Percentiles rank a stretch among this genome's conserved stretches.
Conservation (phyloP, 192 early-diverging fungal genomes). For the Lobosporangium transversale region DNA sequence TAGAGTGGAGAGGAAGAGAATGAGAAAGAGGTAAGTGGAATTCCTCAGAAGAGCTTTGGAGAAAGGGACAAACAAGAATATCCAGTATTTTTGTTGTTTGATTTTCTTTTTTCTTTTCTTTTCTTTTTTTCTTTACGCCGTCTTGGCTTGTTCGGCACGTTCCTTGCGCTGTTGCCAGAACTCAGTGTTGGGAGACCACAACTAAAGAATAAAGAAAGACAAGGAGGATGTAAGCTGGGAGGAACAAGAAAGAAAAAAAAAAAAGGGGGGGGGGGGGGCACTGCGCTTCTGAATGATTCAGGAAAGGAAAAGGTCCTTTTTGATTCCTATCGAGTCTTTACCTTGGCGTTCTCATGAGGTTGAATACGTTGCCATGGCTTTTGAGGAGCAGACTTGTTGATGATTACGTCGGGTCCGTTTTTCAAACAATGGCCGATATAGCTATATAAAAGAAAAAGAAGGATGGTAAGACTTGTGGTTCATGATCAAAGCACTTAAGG, state of each 20-base stretch:
- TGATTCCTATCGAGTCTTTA: too few relatives aligned
- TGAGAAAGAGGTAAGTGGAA: too few relatives aligned
- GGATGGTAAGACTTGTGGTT: too few relatives aligned
- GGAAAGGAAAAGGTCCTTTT: too few relatives aligned
- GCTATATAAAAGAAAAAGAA: too few relatives aligned
- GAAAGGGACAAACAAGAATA: too few relatives aligned
- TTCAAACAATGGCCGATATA: constrained; percentile 50
- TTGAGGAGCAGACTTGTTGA: constrained; percentile 48
- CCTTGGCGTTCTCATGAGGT: constrained; percentile 55
- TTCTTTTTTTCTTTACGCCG: constrained; percentile 13
- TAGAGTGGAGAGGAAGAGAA: too few relatives aligned
- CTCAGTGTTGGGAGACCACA: constrained; percentile 52
- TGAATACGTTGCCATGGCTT: constrained; percentile 56
- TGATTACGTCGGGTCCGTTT: constrained; percentile 50
- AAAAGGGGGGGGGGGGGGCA: not conserved
- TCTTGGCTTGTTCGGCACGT: constrained; percentile 24
- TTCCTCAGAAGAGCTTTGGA: too few relatives aligned
- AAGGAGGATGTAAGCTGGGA: too few relatives aligned
- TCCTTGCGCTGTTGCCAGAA: constrained; percentile 48
- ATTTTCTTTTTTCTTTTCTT: not conserved
- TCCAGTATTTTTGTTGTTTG: too few relatives aligned
- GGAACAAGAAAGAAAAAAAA: constrained; percentile 3
- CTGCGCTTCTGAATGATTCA: too few relatives aligned
- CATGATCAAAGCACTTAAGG: too few relatives aligned
- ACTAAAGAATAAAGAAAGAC: constrained; percentile 14